These are phyloP conservation scores for Mortierella sp. DNA, from an alignment of 371 early-diverging fungal genomes.

Conservation along the genomic window DNA sequence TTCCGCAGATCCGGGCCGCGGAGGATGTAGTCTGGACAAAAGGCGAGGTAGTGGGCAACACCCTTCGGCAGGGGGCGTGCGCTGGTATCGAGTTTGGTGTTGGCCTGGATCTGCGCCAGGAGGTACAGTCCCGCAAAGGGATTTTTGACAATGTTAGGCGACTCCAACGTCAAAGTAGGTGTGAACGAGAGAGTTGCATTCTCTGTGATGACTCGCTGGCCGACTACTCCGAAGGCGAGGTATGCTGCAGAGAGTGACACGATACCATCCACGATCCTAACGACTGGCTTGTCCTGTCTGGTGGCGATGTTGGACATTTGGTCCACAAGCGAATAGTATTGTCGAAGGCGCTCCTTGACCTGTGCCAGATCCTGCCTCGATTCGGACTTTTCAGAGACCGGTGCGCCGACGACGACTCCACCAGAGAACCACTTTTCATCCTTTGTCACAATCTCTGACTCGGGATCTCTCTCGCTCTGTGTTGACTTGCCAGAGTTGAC, in stretches of 20 bases:
- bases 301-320: constrained; percentile 14
- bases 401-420: constrained; percentile 23
- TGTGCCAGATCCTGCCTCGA: constrained; percentile 14
- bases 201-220: constrained; percentile 65
- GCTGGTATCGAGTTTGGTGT: constrained; percentile 22
- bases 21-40: constrained; percentile 63
- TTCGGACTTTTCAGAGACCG: background rate
- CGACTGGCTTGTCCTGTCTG: constrained; percentile 50
- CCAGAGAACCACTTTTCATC: constrained; percentile 57
- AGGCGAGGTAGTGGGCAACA: constrained; percentile 62
- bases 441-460: constrained; percentile 46
- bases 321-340: constrained; percentile 39
- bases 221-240: constrained; percentile 54
- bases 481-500: constrained; percentile 37
- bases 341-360: constrained; percentile 29
- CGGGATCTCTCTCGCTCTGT: constrained; percentile 35
- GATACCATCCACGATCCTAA: constrained; percentile 61
- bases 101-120: constrained; percentile 39
- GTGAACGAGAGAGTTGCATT: constrained; percentile 59
- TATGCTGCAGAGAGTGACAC: constrained; percentile 62
- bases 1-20: constrained; percentile 68
- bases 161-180: constrained; percentile 12
- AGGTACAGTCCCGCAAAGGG: constrained; percentile 50
- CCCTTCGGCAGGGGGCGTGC: constrained; percentile 57
- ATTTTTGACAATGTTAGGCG: constrained; percentile 17